These are phyloP conservation scores for Acephala macrosclerotiorum DNA, from an alignment of 2,329 filamentous ascomycete genomes.

Conservation along the genomic window DNA sequence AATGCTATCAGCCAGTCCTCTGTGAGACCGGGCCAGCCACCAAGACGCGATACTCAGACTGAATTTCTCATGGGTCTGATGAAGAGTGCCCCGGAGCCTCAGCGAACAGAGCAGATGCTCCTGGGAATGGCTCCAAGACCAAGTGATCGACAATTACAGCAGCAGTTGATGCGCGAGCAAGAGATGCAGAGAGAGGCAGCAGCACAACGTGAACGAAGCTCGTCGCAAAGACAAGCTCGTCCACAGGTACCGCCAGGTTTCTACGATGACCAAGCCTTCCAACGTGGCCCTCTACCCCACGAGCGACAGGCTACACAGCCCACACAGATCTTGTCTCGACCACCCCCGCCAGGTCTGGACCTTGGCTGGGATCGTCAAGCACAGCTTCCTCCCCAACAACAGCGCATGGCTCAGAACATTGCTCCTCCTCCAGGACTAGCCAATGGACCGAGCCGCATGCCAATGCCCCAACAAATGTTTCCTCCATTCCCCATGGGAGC, in stretches of 20 bases:
- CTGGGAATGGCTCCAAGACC: conserved; percentile 48
- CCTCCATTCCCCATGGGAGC: conserved; percentile 63
- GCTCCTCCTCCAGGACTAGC: conserved; percentile 67
- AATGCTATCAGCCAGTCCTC: conserved; percentile 60
- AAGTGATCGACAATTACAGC: conserved; percentile 50
- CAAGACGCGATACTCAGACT: conserved; percentile 63
- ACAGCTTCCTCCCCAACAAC: conserved; percentile 36
- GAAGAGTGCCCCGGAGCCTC: conserved; percentile 62
- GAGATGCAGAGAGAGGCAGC: conserved; percentile 40
- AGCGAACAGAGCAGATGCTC: conserved; percentile 59
- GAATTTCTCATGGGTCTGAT: conserved; percentile 88
- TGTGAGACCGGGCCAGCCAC: conserved; percentile 54
- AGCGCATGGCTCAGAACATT: conserved; percentile 54
- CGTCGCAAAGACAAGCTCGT: conserved; percentile 49
- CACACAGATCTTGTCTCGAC: conserved; percentile 70
- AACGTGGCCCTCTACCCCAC: conserved; percentile 39
- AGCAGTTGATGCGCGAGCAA: conserved; percentile 52
- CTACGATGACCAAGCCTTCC: conserved; percentile 40
- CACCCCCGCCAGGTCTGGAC: conserved; percentile 65
- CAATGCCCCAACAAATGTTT: conserved; percentile 63
- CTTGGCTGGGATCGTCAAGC: conserved; percentile 52
- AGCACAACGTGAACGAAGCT: conserved; percentile 39
- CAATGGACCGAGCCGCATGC: conserved; percentile 50
- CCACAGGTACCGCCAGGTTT: conserved; percentile 42
- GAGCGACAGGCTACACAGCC: conserved; percentile 52